phyloP scores from a whole-genome alignment of 2,329 filamentous ascomycete species.

The Clarireedia paspali region DNA sequence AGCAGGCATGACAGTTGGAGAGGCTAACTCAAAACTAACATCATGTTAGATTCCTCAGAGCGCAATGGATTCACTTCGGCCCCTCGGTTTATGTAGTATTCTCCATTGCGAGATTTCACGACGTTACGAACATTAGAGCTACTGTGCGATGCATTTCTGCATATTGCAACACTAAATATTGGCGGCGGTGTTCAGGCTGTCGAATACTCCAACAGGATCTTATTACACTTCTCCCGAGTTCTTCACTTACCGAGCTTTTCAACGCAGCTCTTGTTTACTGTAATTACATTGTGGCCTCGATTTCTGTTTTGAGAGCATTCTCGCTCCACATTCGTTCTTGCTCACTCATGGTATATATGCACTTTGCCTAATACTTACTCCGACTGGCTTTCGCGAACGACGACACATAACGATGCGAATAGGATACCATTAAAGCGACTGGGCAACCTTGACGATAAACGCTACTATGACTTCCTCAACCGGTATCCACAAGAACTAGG shows the following conservation, averaged over 20 bases:
- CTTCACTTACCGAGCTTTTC: neutral
- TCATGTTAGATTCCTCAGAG: conserved; percentile 27
- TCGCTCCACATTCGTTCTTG: neutral
- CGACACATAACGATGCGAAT: conserved; percentile 20
- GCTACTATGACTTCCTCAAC: conserved; percentile 24
- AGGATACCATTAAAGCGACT: conserved; percentile 30
- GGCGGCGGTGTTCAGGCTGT: conserved; percentile 14
- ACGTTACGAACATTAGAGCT: conserved; percentile 25
- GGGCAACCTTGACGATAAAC: conserved; percentile 30
- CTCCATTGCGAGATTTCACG: conserved; percentile 15
- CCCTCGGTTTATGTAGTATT: conserved; percentile 11
- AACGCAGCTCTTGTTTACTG: conserved; percentile 6
- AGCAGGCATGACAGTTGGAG: conserved; percentile 22
- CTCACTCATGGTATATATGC: conserved; percentile 6
- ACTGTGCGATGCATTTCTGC: conserved; percentile 12
- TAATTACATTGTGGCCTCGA: conserved; percentile 5
- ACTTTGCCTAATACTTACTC: conserved; percentile 2
- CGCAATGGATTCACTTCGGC: conserved; percentile 20
- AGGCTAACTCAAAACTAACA: conserved; percentile 25
- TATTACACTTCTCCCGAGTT: neutral
- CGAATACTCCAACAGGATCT: conserved; percentile 3
- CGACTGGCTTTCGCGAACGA: conserved; percentile 18
- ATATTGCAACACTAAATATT: conserved; percentile 14
- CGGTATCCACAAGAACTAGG: conserved; percentile 6
- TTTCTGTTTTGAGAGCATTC: neutral